phyloP scores from a whole-genome alignment of 768 basidiomycete species.

The Phlebiopsis flavidoalba region DNA sequence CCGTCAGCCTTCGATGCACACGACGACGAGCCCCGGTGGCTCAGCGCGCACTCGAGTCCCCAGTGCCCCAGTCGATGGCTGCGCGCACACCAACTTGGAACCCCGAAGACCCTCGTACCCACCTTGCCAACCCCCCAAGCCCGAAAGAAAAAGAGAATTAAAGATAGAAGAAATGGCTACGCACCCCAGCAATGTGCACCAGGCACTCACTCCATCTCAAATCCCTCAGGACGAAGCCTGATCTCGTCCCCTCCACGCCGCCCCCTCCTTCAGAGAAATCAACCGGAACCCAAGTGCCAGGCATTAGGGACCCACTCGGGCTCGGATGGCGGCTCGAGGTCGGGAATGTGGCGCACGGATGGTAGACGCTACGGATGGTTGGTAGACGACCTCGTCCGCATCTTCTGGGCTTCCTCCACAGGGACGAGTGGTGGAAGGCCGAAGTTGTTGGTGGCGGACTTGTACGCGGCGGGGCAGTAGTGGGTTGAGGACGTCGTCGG shows the following conservation, averaged over 20 bases:
- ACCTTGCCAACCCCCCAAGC: neutral
- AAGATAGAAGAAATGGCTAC: neutral
- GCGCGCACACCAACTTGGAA: neutral
- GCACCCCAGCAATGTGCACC: neutral
- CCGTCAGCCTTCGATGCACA: too few relatives aligned
- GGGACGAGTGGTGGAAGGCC: neutral
- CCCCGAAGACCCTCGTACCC: neutral
- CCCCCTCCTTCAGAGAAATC: neutral
- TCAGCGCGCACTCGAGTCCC: too few relatives aligned
- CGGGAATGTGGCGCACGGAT: neutral
- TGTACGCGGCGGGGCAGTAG: too few relatives aligned
- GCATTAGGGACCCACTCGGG: neutral
- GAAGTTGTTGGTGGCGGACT: too few relatives aligned
- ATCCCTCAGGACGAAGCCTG: constrained; percentile 5
- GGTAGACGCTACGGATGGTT: neutral
- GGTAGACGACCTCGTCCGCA: neutral
- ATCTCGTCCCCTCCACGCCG: neutral
- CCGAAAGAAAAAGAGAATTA: neutral
- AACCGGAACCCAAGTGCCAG: neutral
- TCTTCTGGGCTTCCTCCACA: neutral
- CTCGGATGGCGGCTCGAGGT: neutral
- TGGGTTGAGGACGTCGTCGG: too few relatives aligned
- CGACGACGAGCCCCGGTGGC: too few relatives aligned
- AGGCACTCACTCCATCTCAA: neutral
- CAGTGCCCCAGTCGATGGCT: neutral